These are phyloP conservation scores for Monilinia aucupariae DNA, from an alignment of 2,329 filamentous ascomycete genomes.

Conservation along the genomic window DNA sequence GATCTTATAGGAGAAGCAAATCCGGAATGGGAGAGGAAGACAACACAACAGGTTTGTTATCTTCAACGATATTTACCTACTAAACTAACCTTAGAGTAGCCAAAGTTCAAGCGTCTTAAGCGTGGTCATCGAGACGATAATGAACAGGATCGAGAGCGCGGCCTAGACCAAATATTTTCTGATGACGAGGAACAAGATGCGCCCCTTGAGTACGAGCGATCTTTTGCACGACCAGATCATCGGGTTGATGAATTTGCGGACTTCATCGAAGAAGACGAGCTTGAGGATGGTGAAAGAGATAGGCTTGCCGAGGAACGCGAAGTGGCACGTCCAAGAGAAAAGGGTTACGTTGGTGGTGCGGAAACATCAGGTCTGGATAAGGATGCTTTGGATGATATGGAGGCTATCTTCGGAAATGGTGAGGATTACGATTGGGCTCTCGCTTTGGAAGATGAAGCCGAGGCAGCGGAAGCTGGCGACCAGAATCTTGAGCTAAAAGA, in stretches of 20 bases:
- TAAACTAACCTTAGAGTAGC: slow-evolving; percentile 44
- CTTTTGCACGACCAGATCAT: slow-evolving; percentile 42
- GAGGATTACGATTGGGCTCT: slow-evolving; percentile 95
- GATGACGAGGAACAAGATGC: slow-evolving; percentile 80
- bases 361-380: slow-evolving; percentile 85
- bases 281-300: slow-evolving; percentile 81
- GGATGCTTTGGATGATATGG: slow-evolving; percentile 90
- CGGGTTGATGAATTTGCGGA: slow-evolving; percentile 79
- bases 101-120: slow-evolving; percentile 95
- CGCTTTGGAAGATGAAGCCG: slow-evolving; percentile 79
- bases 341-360: slow-evolving; percentile 62
- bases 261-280: slow-evolving; percentile 95
- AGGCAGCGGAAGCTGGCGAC: slow-evolving; percentile 71
- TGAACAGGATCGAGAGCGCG: slow-evolving; percentile 61
- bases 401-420: slow-evolving; percentile 90
- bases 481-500: slow-evolving; percentile 90
- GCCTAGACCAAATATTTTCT: slow-evolving; percentile 88
- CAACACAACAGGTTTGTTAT: slow-evolving; percentile 60
- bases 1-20: slow-evolving; percentile 86
- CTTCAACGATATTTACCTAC: neutral
- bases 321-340: slow-evolving; percentile 73
- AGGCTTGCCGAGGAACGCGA: slow-evolving; percentile 77
- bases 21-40: slow-evolving; percentile 62
- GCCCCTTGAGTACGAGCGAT: slow-evolving; percentile 41
- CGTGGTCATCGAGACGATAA: slow-evolving; percentile 76